These are phyloP conservation scores for Scytalidium lignicola DNA, from an alignment of 2,329 filamentous ascomycete genomes.

Conservation along the genomic window DNA sequence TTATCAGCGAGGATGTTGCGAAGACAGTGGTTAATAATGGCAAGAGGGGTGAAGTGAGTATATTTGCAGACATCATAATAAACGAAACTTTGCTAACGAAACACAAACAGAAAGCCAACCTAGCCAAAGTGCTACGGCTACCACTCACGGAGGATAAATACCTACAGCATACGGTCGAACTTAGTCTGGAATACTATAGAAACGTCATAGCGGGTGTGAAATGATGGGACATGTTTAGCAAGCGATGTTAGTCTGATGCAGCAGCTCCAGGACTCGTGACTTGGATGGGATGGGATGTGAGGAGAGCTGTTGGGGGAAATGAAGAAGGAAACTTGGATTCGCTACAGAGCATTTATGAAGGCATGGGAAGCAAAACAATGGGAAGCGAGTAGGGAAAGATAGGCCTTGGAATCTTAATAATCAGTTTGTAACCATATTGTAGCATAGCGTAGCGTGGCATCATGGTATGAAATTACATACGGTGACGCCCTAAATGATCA, in stretches of 20 bases:
- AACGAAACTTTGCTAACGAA: constrained; percentile 12
- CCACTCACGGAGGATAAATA: constrained; percentile 70
- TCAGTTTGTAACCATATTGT: constrained; percentile 8
- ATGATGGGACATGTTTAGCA: constrained; percentile 7
- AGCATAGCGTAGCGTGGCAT: constrained; percentile 19
- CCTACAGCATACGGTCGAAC: constrained; percentile 63
- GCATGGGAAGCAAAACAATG: neutral
- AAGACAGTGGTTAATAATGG: constrained; percentile 53
- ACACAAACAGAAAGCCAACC: constrained; percentile 31
- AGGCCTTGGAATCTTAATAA: constrained; percentile 2
- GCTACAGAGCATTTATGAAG: neutral
- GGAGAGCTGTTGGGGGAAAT: neutral
- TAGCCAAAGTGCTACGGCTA: constrained; percentile 49
- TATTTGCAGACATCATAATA: neutral
- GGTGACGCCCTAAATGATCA: constrained; percentile 6
- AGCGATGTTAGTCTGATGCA: neutral
- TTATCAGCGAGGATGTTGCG: constrained; percentile 74
- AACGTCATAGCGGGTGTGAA: constrained; percentile 21
- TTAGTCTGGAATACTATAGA: constrained; percentile 63
- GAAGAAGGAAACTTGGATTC: constrained; percentile 1
- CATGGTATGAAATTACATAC: constrained; percentile 16
- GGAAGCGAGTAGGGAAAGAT: constrained; percentile 20
- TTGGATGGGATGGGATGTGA: no score
- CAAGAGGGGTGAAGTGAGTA: constrained; percentile 53
- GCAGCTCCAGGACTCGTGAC: no score